These are phyloP conservation scores for Cyanodermella asteris DNA, from an alignment of 2,329 filamentous ascomycete species.

Conservation along the genomic window DNA sequence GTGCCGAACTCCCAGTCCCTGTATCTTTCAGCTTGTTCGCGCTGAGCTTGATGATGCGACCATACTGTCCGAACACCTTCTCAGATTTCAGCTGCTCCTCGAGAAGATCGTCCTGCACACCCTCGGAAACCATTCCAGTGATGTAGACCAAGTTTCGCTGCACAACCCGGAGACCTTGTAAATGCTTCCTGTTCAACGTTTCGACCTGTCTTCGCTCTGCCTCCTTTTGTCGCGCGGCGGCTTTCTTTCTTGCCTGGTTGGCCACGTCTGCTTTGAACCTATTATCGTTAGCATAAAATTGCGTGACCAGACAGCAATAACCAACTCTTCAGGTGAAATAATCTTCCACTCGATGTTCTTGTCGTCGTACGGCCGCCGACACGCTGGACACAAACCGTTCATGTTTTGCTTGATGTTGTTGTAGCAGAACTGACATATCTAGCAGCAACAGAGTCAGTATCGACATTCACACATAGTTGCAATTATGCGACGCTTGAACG, in stretches of 20 bases:
- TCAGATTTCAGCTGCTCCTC: slow-evolving; percentile 74
- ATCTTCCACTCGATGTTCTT: slow-evolving; percentile 95
- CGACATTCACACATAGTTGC: not conserved
- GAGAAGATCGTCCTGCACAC: slow-evolving; percentile 77
- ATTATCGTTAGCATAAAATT: not conserved
- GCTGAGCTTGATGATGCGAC: slow-evolving; percentile 95
- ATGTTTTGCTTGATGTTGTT: slow-evolving; percentile 98
- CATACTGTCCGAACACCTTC: slow-evolving; percentile 95
- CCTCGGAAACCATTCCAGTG: slow-evolving; percentile 75
- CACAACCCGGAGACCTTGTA: slow-evolving; percentile 84
- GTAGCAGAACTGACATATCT: slow-evolving; percentile 99
- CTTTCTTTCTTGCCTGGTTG: slow-evolving; percentile 74
- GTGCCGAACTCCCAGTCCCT: slow-evolving; percentile 49
- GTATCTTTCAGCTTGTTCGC: slow-evolving; percentile 85
- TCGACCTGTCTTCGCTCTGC: slow-evolving; percentile 91
- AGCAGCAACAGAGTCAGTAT: slow-evolving; percentile 2
- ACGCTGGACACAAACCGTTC: slow-evolving; percentile 94
- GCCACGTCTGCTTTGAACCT: slow-evolving; percentile 29
- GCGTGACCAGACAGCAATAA: slow-evolving; percentile 11
- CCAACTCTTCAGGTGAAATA: slow-evolving; percentile 83
- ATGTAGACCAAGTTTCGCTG: slow-evolving; percentile 99
- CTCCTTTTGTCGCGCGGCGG: slow-evolving; percentile 77
- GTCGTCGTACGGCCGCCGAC: slow-evolving; percentile 84
- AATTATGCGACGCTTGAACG: not conserved
- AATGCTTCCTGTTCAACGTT: slow-evolving; percentile 82